phyloP scores from a whole-genome alignment of 1,284 basidiomycete genomes.

The Leccinum subfulvum region DNA sequence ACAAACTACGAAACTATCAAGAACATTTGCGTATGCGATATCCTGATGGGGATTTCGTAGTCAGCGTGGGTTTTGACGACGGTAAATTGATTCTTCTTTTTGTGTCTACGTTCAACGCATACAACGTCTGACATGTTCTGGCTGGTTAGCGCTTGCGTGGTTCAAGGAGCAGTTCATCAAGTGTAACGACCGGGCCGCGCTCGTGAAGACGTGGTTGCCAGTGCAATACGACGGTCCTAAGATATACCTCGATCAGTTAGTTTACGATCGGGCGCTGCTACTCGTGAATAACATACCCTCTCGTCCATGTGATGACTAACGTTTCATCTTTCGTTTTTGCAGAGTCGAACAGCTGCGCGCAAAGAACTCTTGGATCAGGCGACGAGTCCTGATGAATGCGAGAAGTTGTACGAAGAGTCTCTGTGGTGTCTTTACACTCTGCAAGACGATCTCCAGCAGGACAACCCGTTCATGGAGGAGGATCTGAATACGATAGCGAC shows the following conservation, averaged over 20 bases:
- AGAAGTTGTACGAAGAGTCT: constrained; percentile 92
- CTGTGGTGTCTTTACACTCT: constrained; percentile 90
- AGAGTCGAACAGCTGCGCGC: constrained; percentile 91
- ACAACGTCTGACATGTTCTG: neutral
- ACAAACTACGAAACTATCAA: constrained; percentile 67
- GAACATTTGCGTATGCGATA: constrained; percentile 77
- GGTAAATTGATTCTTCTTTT: constrained; percentile 43
- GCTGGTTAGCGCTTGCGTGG: constrained; percentile 59
- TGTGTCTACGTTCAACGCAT: neutral
- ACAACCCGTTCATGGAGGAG: constrained; percentile 81
- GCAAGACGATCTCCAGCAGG: constrained; percentile 87
- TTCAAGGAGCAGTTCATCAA: constrained; percentile 78
- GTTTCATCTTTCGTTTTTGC: constrained; percentile 5
- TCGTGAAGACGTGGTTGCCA: constrained; percentile 82
- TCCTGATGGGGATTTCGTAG: constrained; percentile 66
- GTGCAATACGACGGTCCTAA: constrained; percentile 68
- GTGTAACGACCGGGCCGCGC: constrained; percentile 69
- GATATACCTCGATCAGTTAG: constrained; percentile 77
- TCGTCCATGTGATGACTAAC: constrained; percentile 1
- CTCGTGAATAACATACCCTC: constrained; percentile 47
- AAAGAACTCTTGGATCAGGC: constrained; percentile 87
- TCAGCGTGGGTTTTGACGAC: constrained; percentile 76
- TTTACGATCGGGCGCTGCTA: constrained; percentile 74
- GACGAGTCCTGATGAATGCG: constrained; percentile 76
- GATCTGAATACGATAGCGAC: constrained; percentile 80